Base-by-base conservation (phyloP, 1,284 basidiomycete species). In the Puccinia novopanici region DNA sequence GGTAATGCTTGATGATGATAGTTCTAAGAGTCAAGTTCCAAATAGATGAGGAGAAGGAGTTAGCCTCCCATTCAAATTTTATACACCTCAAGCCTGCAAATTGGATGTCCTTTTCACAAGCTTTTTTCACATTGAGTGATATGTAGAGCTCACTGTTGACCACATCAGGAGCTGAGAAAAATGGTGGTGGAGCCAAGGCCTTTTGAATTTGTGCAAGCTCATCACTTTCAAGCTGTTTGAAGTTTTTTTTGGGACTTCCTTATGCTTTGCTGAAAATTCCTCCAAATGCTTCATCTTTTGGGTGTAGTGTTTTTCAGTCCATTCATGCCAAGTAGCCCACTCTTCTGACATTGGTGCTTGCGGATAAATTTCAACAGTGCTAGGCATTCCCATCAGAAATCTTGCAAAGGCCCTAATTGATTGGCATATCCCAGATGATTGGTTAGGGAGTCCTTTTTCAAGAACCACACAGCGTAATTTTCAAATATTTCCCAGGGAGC, bases 311-410 rank as follows among this genome's bases (percentile, higher is more conserved):
- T 37, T 61, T 0, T 37, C 15, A 37, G 34, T 13, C 59, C 34
- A 61, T 13, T 61, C 6, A 37, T 61, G 13, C 59, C 59, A 61
- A 6, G 34, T 17, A 37, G 34, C 10, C 59, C 59, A 61, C 19
- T 61, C 59, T 5, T 17, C 19, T 37, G 1, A 30, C 0, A 6
- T 61, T 34, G 59, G 59, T 4, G 3, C 30, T 1, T 4, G 1
- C 4, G 34, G 30, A 17, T 17, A 61, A 22, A 34, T 34, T 37
- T 34, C 1, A 15, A 22, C 30, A 19, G 52, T 48, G 10, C 86
- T 74, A 48, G 65, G 65, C 40, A 68, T 68, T 4, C 17, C n/a
- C 42, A 68, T 68, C 40, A 68, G 10, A 24, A 68, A 68, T 27
- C 12, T 68, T 40, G 17, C 13, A 12, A 45, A 67, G 22, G 42